Evolutionary conservation across 75 land plant genomes (phyloP).

Genomic region (Picea sitchensis): DNA sequence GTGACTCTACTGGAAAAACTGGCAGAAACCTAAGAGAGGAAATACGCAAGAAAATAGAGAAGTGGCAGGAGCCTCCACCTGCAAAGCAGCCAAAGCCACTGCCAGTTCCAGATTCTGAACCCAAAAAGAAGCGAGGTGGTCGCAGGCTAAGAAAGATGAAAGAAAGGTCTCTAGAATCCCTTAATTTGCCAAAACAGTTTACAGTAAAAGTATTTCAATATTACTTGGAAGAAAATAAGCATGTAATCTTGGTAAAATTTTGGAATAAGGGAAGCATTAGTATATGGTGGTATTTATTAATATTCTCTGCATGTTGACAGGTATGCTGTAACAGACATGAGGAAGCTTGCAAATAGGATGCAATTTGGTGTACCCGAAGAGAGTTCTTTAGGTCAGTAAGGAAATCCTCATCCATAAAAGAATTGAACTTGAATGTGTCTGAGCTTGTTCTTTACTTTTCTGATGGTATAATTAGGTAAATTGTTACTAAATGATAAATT

Average conservation of each 20-base stretch:
- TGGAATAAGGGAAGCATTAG: background rate
- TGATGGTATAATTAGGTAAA: too few species aligned
- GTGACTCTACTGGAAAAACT: too few species aligned
- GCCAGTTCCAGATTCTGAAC: constrained; percentile 90
- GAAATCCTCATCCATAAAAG: too few species aligned
- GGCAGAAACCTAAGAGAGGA: too few species aligned
- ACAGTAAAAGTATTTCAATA: too few species aligned
- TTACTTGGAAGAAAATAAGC: too few species aligned
- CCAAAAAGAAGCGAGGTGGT: constrained; percentile 97
- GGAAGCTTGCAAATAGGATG: constrained; percentile 92
- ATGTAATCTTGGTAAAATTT: background rate
- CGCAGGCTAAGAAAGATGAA: constrained; percentile 91
- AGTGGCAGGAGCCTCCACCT: too few species aligned
- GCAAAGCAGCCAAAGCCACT: constrained; percentile 91
- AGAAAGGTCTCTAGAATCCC: constrained; percentile 55
- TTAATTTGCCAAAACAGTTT: too few species aligned
- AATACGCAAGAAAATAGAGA: too few species aligned
- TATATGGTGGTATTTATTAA: background rate
- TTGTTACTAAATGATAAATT: too few species aligned
- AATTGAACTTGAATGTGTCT: too few species aligned
- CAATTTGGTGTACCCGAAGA: constrained; percentile 87
- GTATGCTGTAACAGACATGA: constrained; percentile 83
- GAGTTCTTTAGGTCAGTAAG: constrained; percentile 75
- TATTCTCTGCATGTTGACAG: constrained; percentile 24
- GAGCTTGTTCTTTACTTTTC: too few species aligned